Conservation (phyloP, 2,329 filamentous ascomycete genomes). For the Hymenoscyphus fraxineus region DNA sequence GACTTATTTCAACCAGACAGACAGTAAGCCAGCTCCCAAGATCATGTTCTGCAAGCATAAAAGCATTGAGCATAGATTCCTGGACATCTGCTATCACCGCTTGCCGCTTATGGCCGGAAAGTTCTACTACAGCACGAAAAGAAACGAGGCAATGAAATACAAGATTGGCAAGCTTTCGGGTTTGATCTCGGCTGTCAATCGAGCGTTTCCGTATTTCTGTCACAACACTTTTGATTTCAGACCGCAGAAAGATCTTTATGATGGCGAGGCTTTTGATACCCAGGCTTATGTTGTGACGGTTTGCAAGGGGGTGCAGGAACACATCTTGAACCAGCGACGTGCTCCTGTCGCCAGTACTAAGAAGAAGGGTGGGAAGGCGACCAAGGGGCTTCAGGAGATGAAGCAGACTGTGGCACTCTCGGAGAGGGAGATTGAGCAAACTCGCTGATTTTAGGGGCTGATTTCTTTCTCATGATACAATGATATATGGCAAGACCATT, state of each 20-base stretch:
- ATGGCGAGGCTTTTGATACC: constrained; percentile 1
- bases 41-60: background rate
- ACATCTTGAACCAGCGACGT: background rate
- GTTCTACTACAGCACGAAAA: background rate
- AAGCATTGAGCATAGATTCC: background rate
- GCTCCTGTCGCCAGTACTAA: background rate
- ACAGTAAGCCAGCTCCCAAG: background rate
- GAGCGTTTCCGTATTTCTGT: constrained; percentile 12
- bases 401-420: background rate
- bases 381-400: background rate
- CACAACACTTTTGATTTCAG: constrained; percentile 14
- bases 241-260: background rate
- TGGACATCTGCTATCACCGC: background rate
- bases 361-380: background rate
- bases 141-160: constrained; percentile 5
- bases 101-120: background rate
- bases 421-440: background rate
- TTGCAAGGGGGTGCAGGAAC: constrained; percentile 10
- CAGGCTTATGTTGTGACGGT: constrained; percentile 11
- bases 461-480: background rate
- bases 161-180: background rate
- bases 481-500: background rate
- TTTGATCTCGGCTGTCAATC: constrained; percentile 6
- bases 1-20: background rate
- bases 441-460: background rate